A percentile compares a stretch with the other conserved stretches of the same genome.
phyloP scores from a whole-genome alignment of 1,284 basidiomycete species.

The Cystobasidium sp. region DNA sequence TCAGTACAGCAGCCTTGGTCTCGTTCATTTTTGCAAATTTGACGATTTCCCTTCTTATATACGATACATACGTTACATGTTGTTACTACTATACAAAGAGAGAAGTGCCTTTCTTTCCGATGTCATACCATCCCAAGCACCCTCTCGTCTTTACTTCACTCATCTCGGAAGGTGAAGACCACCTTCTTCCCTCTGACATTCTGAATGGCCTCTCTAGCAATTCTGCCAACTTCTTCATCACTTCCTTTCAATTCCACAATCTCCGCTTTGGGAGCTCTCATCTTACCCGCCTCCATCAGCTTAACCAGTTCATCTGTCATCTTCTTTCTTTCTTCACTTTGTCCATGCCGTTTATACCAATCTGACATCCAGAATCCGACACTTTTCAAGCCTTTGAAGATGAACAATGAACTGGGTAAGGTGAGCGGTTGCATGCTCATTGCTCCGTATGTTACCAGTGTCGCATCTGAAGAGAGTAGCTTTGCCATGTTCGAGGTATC shows the following conservation, averaged over 20 bases:
- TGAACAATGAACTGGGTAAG: conserved; percentile 76
- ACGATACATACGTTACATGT: neutral
- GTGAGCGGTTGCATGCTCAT: conserved; percentile 81
- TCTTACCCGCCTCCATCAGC: conserved; percentile 66
- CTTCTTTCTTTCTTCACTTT: conserved; percentile 53
- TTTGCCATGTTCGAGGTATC: conserved; percentile 71
- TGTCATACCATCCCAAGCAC: neutral
- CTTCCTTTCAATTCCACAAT: conserved; percentile 63
- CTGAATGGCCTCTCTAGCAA: conserved; percentile 62
- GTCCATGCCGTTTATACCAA: conserved; percentile 65
- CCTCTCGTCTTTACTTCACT: neutral
- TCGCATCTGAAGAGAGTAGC: conserved; percentile 60
- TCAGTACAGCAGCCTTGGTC: neutral
- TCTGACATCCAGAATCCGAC: conserved; percentile 57
- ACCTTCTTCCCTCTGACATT: conserved; percentile 71
- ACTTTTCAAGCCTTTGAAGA: conserved; percentile 66
- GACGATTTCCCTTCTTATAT: neutral
- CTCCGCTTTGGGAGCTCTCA: conserved; percentile 69
- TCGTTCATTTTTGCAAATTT: neutral
- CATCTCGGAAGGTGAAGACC: conserved; percentile 64
- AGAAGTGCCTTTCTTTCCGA: too few relatives aligned
- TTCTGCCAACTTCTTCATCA: conserved; percentile 64
- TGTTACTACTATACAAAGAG: neutral
- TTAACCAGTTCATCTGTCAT: conserved; percentile 64
- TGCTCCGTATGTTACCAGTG: conserved; percentile 81